Base-by-base conservation (phyloP, 805 yeast genomes). In the Lachancea nothofagi region DNA sequence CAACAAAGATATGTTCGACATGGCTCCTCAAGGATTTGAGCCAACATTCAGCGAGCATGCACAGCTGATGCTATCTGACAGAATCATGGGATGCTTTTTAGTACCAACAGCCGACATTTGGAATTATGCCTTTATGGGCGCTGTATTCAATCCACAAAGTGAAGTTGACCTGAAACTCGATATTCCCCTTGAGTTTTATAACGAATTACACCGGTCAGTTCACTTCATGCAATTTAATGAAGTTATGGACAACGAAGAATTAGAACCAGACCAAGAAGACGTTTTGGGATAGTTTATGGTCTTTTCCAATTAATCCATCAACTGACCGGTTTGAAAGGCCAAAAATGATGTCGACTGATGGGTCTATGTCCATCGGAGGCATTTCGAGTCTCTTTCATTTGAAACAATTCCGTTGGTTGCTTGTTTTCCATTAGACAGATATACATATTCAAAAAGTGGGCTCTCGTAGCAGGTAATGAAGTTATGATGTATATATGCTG, bases 71-170 rank as follows among this genome's bases (percentile, higher is more conserved):
- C 60, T 93, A 15, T 78, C 96, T 0, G 90, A 80, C 45, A 69
- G 80, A 42, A 71, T 86, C 34, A 71, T 74, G 57, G 98, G 98
- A 5, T 80, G 78, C 47, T 89, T 86, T 61, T 58, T 86, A 61
- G 94, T 87, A 1, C 99, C 99, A 1, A 79, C 77, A 17, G 80
- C 81, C 23, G 79, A 77, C 42, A 57, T 87, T 22, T 93, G 99
- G 99, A 93, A 93, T 59, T 87, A 82, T 57, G 72, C 94, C 2
- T 90, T 93, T 53, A 73, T 86, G 65, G 93, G 96, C 2, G 80
- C 93, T 1, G 75, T 83, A 7, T 93, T 93, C 83, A 78, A 74
- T 50, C 66, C 77, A 4, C 72, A 73, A n/a, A 59, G 75, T 33
- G 69, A 66, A 5, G 86, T 73, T 51, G 77, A 69, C 10, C 57